Conservation (phyloP, 768 basidiomycete species). For the Leccinellum rugosiceps region DNA sequence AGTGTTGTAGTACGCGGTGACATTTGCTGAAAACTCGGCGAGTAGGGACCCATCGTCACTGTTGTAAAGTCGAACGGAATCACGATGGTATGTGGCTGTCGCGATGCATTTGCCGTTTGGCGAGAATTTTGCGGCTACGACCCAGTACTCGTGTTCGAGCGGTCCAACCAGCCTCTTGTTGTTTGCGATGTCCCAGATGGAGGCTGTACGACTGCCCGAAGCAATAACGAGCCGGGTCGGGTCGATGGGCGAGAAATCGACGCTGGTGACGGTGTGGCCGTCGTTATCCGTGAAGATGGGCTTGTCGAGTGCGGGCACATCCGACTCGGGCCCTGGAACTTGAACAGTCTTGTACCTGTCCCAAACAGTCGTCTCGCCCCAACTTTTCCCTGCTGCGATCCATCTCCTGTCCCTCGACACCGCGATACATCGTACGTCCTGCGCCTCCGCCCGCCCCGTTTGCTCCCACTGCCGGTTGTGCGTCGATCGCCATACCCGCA, state of each 20-base stretch:
- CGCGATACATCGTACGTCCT: conserved; percentile 7
- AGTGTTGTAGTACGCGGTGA: conserved; percentile 11
- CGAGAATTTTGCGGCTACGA: conserved; percentile 13
- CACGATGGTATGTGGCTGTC: conserved; percentile 8
- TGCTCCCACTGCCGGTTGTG: background rate
- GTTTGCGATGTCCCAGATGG: conserved; percentile 2
- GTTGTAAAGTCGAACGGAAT: conserved; percentile 8
- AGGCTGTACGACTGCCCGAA: conserved; percentile 4
- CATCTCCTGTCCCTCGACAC: conserved; percentile 4
- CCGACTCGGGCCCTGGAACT: too few relatives aligned
- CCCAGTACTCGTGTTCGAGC: conserved; percentile 6
- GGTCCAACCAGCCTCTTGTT: background rate
- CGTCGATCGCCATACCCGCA: conserved; percentile 5
- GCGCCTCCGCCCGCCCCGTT: background rate
- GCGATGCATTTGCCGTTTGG: conserved; percentile 7
- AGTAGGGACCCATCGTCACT: background rate
- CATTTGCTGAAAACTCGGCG: background rate
- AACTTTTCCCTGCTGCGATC: conserved; percentile 10
- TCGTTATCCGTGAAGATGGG: conserved; percentile 2
- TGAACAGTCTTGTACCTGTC: too few relatives aligned
- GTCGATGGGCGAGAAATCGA: conserved; percentile 13
- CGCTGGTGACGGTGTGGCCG: conserved; percentile 5
- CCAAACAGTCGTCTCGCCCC: conserved; percentile 12
- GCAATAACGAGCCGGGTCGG: conserved; percentile 1
- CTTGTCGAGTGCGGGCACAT: background rate